Percentiles rank a stretch among this genome's conserved stretches.
phyloP scores from a whole-genome alignment of 1,284 basidiomycete genomes.

The Rhodotorula sp. region DNA sequence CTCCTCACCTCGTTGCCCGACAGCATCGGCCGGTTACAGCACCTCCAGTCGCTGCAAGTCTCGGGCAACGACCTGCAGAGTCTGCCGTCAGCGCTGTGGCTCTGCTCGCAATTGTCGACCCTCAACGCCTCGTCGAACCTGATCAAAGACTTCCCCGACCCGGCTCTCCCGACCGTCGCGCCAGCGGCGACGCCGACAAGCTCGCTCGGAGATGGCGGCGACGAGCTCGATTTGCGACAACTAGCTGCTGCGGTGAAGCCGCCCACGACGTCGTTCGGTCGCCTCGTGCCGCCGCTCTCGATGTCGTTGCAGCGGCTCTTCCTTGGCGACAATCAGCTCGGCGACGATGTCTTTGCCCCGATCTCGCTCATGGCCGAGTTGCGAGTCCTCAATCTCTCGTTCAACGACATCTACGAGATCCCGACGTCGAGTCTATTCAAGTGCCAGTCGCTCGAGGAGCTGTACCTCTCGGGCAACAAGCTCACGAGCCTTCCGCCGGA shows the following conservation, averaged over 20 bases:
- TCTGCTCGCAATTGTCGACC: constrained; percentile 67
- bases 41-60: constrained; percentile 74
- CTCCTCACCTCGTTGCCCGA: constrained; percentile 73
- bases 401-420: constrained; percentile 92
- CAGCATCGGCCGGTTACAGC: constrained; percentile 72
- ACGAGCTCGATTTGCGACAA: constrained; percentile 45
- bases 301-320: constrained; percentile 72
- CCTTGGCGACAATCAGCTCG: constrained; percentile 84
- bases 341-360: constrained; percentile 74
- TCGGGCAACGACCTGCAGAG: constrained; percentile 88
- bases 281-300: constrained; percentile 63
- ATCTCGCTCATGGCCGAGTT: constrained; percentile 73
- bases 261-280: constrained; percentile 32
- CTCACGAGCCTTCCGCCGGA: constrained; percentile 86
- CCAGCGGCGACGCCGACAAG: constrained; percentile 3
- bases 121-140: constrained; percentile 91
- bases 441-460: constrained; percentile 67
- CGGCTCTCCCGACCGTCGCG: constrained; percentile 49
- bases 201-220: constrained; percentile 10
- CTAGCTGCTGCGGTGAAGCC: constrained; percentile 39
- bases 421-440: constrained; percentile 64
- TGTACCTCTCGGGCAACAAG: constrained; percentile 93
- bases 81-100: constrained; percentile 77
- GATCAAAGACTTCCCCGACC: constrained; percentile 69
- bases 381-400: constrained; percentile 83